These are phyloP conservation scores for Aureococcus anophagefferens DNA, from an alignment of 108 stramenopile species.

Conservation along the genomic window DNA sequence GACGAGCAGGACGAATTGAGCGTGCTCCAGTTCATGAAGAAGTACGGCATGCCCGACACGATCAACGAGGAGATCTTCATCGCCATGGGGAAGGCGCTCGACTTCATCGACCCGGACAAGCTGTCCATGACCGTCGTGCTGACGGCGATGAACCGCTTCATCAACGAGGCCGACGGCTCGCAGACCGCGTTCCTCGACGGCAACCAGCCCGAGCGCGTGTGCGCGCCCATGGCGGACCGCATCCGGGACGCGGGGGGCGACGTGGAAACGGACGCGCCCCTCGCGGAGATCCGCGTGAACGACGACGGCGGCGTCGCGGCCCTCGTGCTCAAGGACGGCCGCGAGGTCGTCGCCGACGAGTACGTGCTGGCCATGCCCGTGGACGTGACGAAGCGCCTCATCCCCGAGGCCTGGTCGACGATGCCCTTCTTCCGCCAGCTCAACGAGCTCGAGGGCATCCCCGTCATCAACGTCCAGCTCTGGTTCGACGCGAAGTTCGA, in stretches of 20 bases:
- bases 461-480: conserved; percentile 60
- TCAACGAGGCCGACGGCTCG: conserved; percentile 58
- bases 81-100: conserved; percentile 50
- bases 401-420: conserved; percentile 48
- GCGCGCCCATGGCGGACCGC: conserved; percentile 52
- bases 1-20: conserved; percentile 57
- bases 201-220: conserved; percentile 54
- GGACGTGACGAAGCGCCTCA: conserved; percentile 48
- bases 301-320: conserved; percentile 34
- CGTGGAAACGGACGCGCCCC: conserved; percentile 38
- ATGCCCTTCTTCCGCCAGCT: conserved; percentile 52
- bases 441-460: conserved; percentile 56
- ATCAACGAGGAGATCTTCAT: conserved; percentile 57
- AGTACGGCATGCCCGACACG: conserved; percentile 58
- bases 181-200: conserved; percentile 66
- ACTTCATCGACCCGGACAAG: conserved; percentile 63
- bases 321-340: conserved; percentile 42
- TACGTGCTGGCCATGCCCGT: conserved; percentile 63
- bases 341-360: conserved; percentile 45
- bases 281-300: conserved; percentile 33
- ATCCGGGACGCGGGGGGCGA: conserved; percentile 44
- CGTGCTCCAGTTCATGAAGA: conserved; percentile 54
- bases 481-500: conserved; percentile 60
- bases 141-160: conserved; percentile 63
- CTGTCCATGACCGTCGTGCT: conserved; percentile 58